Percentiles rank a stretch among this genome's conserved stretches.
Evolutionary conservation across 306 rosid genomes (phyloP).

Genomic region (Betula pendula): DNA sequence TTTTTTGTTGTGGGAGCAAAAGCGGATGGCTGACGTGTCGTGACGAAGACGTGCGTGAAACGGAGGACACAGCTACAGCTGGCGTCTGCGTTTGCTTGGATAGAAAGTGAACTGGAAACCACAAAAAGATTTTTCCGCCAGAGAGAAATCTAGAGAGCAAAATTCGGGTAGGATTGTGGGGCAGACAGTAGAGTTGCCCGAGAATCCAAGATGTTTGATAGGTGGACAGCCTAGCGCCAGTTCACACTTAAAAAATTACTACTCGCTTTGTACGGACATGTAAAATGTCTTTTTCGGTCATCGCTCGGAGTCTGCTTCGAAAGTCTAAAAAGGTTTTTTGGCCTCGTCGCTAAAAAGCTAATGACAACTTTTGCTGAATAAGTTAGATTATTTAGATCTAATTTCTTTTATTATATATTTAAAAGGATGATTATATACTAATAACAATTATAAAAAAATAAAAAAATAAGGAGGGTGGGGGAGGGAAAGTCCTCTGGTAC

Average conservation of each 20-base stretch:
- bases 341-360: too few species aligned
- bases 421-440: too few species aligned
- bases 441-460: too few species aligned
- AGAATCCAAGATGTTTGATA: not conserved
- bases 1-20: not conserved
- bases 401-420: too few species aligned
- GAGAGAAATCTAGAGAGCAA: not conserved
- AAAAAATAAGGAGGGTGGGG: too few species aligned
- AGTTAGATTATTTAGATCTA: too few species aligned
- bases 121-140: not conserved
- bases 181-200: not conserved
- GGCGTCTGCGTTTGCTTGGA: constrained; percentile 21
- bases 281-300: not conserved
- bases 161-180: not conserved
- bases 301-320: not conserved
- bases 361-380: too few species aligned
- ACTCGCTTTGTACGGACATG: not conserved
- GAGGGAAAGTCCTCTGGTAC: too few species aligned
- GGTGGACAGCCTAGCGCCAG: constrained; percentile 28
- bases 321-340: not conserved
- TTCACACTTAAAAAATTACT: not conserved
- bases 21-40: not conserved
- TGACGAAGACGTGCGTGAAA: not conserved
- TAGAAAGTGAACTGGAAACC: constrained; percentile 29
- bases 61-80: constrained; percentile 30